Base-by-base conservation (phyloP, 108 stramenopile species). In the Skeletonema tropicum region DNA sequence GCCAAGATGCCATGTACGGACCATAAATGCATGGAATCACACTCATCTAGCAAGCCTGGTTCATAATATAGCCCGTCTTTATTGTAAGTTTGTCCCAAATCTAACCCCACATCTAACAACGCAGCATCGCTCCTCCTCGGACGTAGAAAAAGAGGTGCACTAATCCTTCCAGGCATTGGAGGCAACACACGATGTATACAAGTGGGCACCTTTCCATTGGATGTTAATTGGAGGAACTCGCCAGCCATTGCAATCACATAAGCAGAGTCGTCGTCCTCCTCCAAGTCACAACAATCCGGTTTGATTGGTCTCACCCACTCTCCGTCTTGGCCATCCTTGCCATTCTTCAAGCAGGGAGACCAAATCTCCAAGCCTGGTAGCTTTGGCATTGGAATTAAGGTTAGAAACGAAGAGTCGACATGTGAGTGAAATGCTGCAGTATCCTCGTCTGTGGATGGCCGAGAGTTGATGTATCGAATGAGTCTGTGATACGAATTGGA, bases 161-260 rank as follows among this genome's bases (percentile, higher is more conserved):
- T 76, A 3, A 82, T 32, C 33, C 80, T 76, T 19, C 48, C 48
- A 0, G 68, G 48, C 46, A 60, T 74, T 3, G 80, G 63, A 15
- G 80, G 75, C 14, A 82, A 36, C 32, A 82, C 80, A 52, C 80
- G 75, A 60, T 82, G 80, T 46, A 82, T 82, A 45, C 80, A 82
- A 13, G 62, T 48, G 6, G 80, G 80, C 1, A 72, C 64, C 33
- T 72, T 60, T 6, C 80, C 80, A 57, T 82, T 59, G 6, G 75
- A 76, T 2, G 52, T 57, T 19, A 82, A 19, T 52, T 82, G 75
- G 8, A 82, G 80, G 35, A 82, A 82, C 17, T 76, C 70, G 2
- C 80, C 80, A 52, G 80, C 75, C 75, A 82, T 35, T 3, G 55
- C 80, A 36, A 82, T 77, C 3, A 82, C n/a, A 52, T 76, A 76